A percentile compares a stretch with the other conserved stretches of the same genome.
These are phyloP conservation scores for Nymphaea thermarum DNA, from an alignment of 164 flowering plant genomes.

Conservation along the genomic window DNA sequence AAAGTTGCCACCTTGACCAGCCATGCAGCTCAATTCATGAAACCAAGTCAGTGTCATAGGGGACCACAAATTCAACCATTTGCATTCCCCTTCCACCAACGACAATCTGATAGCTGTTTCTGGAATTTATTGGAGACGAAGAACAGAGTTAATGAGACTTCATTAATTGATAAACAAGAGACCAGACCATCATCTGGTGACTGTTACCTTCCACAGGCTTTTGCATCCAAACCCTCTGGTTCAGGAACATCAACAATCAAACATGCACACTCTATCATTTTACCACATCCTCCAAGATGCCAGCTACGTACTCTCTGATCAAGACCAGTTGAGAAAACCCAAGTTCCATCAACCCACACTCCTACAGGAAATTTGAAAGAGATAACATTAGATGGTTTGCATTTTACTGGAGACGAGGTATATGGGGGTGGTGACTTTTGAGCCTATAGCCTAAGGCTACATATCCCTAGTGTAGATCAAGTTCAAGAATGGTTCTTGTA, in stretches of 20 bases:
- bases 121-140: constrained; percentile 15
- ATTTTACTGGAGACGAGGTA: no score
- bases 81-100: constrained; percentile 99
- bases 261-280: constrained; percentile 44
- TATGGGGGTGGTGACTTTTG: no score
- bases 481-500: constrained; percentile 5
- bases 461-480: no score
- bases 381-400: not conserved
- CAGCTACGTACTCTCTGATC: constrained; percentile 95
- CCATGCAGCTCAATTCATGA: no score
- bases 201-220: constrained; percentile 48
- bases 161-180: not conserved
- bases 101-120: constrained; percentile 69
- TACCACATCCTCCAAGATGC: constrained; percentile 33
- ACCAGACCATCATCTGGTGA: not conserved
- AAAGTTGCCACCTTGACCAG: no score
- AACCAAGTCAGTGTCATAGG: not conserved
- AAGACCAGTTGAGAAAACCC: constrained; percentile 92
- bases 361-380: constrained; percentile 28
- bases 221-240: constrained; percentile 83
- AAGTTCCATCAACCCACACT: constrained; percentile 85
- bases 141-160: not conserved
- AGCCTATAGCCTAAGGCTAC: no score
- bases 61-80: constrained; percentile 47
- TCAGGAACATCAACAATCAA: constrained; percentile 76